Percentiles rank a stretch among this genome's conserved stretches.
phyloP scores from a whole-genome alignment of 179 eudicot genomes.

The Silene coronaria region DNA sequence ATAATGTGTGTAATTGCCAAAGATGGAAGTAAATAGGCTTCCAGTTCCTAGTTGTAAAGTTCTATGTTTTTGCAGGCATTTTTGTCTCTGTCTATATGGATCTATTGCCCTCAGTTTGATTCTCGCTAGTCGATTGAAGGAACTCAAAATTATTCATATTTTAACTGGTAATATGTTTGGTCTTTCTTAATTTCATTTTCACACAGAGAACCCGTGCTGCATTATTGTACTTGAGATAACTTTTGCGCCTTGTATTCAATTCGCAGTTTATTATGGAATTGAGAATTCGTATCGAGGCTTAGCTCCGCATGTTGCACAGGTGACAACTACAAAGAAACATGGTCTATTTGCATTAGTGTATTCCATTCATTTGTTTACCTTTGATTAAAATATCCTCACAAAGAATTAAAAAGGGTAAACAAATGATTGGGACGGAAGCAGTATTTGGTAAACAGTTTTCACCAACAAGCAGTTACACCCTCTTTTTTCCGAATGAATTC shows the following conservation, averaged over 20 bases:
- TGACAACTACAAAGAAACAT: conserved; percentile 20
- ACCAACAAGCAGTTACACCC: not conserved
- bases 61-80: conserved; percentile 68
- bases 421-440: too few species aligned
- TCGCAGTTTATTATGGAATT: conserved; percentile 80
- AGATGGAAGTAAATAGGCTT: not conserved
- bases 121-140: conserved; percentile 90
- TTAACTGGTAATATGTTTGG: conserved; percentile 52
- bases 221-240: conserved; percentile 2
- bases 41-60: not conserved
- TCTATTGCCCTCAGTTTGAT: conserved; percentile 57
- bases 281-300: conserved; percentile 59
- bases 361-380: too few species aligned
- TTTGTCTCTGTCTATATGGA: conserved; percentile 86
- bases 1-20: not conserved
- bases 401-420: too few species aligned
- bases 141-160: conserved; percentile 54
- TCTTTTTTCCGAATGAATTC: not conserved
- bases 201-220: conserved; percentile 4
- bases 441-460: not conserved
- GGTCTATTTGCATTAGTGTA: not conserved
- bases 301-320: conserved; percentile 94
- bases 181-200: conserved; percentile 3
- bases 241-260: conserved; percentile 31
- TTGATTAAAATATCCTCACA: too few species aligned